Evolutionary conservation across 768 basidiomycete species (phyloP).

Genomic region (Xerocomellus dryophilus): DNA sequence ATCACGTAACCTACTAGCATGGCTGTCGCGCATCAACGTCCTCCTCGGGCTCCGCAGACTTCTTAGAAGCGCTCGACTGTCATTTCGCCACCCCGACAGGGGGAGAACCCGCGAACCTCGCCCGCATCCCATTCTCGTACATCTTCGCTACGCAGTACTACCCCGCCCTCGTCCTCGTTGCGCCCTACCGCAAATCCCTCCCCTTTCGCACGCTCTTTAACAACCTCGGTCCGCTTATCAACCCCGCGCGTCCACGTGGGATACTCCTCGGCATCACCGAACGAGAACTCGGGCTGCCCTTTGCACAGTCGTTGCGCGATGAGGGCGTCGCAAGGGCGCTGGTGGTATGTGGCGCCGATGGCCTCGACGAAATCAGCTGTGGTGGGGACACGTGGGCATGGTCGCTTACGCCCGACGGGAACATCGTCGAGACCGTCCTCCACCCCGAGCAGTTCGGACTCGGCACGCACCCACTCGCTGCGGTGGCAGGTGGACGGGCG

Average conservation of each 20-base stretch:
- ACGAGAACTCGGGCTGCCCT: conserved; percentile 73
- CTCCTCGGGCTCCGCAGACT: conserved; percentile 89
- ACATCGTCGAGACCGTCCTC: conserved; percentile 59
- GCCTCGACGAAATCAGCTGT: conserved; percentile 92
- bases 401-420: conserved; percentile 66
- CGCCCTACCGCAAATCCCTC: conserved; percentile 79
- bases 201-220: conserved; percentile 98
- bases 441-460: conserved; percentile 80
- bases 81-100: conserved; percentile 62
- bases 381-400: conserved; percentile 85
- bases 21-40: conserved; percentile 91
- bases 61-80: conserved; percentile 82
- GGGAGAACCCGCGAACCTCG: conserved; percentile 42
- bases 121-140: conserved; percentile 81
- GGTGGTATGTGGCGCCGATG: conserved; percentile 91
- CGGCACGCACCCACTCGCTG: conserved; percentile 58
- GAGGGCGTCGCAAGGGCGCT: conserved; percentile 81
- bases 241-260: conserved; percentile 79
- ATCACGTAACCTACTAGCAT: conserved; percentile 52
- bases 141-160: conserved; percentile 94
- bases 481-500: conserved; percentile 73
- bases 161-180: conserved; percentile 76
- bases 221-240: conserved; percentile 88
- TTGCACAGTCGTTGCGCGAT: conserved; percentile 69
- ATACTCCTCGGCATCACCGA: conserved; percentile 93